Evolutionary conservation across 352 stramenopile genomes (phyloP).

Genomic region (Globisporangium camurandrum): DNA sequence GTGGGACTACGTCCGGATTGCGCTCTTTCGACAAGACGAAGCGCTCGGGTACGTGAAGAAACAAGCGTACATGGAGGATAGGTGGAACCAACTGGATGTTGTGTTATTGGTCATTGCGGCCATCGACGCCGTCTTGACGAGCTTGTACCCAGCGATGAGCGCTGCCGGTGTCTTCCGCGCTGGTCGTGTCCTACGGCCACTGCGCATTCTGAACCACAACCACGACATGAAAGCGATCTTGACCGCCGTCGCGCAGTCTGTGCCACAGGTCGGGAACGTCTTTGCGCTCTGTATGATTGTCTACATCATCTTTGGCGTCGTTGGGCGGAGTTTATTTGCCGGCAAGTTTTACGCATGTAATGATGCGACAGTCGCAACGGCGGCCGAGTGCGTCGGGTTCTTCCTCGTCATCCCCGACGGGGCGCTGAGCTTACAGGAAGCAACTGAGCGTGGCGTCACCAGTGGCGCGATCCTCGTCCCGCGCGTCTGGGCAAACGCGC

Average conservation of each 20-base stretch:
- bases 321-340: constrained; percentile 60
- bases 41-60: constrained; percentile 48
- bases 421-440: constrained; percentile 41
- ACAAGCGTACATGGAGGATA: constrained; percentile 70
- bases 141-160: constrained; percentile 29
- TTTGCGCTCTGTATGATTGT: constrained; percentile 65
- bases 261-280: constrained; percentile 68
- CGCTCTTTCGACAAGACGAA: constrained; percentile 58
- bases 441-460: constrained; percentile 21
- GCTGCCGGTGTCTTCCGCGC: constrained; percentile 56
- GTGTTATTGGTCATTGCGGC: constrained; percentile 46
- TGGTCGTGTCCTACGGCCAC: constrained; percentile 48
- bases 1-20: constrained; percentile 48
- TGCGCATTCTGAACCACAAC: constrained; percentile 73
- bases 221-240: constrained; percentile 74
- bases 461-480: constrained; percentile 40
- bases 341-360: constrained; percentile 66
- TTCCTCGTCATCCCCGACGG: constrained; percentile 41
- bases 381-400: constrained; percentile 48
- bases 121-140: constrained; percentile 47
- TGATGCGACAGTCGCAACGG: constrained; percentile 25
- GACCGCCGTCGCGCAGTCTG: constrained; percentile 53
- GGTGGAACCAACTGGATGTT: constrained; percentile 72
- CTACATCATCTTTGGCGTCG: constrained; percentile 71
- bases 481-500: constrained; percentile 56